Conservation (phyloP, 805 yeast genomes). For the Yamadazyma tumulicola region DNA sequence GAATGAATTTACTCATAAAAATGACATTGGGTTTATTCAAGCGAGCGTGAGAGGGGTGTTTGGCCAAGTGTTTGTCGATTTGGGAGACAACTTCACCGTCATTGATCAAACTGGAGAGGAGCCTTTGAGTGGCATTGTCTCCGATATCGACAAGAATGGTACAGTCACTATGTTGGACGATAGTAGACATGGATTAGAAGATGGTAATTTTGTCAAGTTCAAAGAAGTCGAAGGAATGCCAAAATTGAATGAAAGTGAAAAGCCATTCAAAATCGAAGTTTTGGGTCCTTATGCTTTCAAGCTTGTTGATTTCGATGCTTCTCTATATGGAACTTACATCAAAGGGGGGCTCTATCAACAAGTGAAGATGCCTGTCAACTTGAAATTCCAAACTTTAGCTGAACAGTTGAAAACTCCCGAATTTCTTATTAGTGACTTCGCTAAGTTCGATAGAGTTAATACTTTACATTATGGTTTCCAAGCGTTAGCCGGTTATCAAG, state of each 20-base stretch:
- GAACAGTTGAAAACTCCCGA: slow-evolving; percentile 77
- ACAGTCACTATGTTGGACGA: slow-evolving; percentile 93
- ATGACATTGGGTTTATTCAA: slow-evolving; percentile 73
- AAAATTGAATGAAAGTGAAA: slow-evolving; percentile 63
- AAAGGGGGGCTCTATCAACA: slow-evolving; percentile 91
- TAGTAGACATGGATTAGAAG: slow-evolving; percentile 88
- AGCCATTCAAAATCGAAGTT: slow-evolving; percentile 72
- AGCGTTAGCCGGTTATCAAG: slow-evolving; percentile 75
- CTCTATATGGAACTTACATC: slow-evolving; percentile 54
- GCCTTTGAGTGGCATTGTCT: slow-evolving; percentile 79
- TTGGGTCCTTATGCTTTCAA: slow-evolving; percentile 94
- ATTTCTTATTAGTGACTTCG: slow-evolving; percentile 77
- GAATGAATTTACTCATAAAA: slow-evolving; percentile 69
- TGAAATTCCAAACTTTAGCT: slow-evolving; percentile 60
- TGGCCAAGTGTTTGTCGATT: slow-evolving; percentile 85
- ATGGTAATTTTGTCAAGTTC: slow-evolving; percentile 86
- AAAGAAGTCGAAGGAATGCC: slow-evolving; percentile 81
- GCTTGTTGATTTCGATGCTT: slow-evolving; percentile 46
- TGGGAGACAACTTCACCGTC: slow-evolving; percentile 77
- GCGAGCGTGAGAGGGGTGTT: slow-evolving; percentile 85
- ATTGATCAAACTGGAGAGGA: slow-evolving; percentile 92
- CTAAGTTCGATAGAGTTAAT: slow-evolving; percentile 88
- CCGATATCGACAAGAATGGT: slow-evolving; percentile 84
- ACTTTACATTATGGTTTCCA: slow-evolving; percentile 91
- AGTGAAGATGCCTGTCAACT: slow-evolving; percentile 74